A percentile compares a stretch with the other conserved stretches of the same genome.
phyloP scores from a whole-genome alignment of 75 land plant species.

The Pinus taeda region DNA sequence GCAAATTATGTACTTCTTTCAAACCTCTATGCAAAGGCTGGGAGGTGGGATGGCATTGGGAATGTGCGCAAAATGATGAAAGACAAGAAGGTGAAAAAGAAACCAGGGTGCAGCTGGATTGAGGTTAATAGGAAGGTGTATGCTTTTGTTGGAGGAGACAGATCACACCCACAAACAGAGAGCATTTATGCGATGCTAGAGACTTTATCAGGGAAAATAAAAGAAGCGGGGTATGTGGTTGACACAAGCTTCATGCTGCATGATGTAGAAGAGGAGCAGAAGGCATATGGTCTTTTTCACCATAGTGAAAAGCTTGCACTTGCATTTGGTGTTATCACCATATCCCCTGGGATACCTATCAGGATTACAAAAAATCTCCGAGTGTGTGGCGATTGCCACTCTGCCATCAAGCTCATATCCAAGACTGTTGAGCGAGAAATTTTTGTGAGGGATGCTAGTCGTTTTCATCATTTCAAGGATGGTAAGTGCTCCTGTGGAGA shows the following conservation, averaged over 20 bases:
- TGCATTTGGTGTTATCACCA: constrained; percentile 14
- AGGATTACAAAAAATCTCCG: constrained; percentile 16
- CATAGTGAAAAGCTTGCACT: constrained; percentile 18
- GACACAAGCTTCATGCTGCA: constrained; percentile 5
- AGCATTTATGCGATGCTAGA: constrained; percentile 9
- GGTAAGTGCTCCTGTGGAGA: constrained; percentile 23
- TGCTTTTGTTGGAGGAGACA: constrained; percentile 19
- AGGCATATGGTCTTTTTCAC: constrained; percentile 7
- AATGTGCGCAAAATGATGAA: constrained; percentile 17
- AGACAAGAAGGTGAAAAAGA: constrained; percentile 5
- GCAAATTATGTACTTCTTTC: constrained; percentile 20
- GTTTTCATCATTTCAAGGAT: constrained; percentile 24
- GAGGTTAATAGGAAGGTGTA: constrained; percentile 7
- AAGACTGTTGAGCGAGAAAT: constrained; percentile 15
- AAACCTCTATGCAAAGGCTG: constrained; percentile 27
- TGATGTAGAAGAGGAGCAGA: constrained; percentile 6
- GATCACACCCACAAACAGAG: constrained; percentile 13
- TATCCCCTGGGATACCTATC: constrained; percentile 9
- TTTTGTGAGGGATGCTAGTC: constrained; percentile 12
- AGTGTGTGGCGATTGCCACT: constrained; percentile 19
- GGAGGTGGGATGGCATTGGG: constrained; percentile 25
- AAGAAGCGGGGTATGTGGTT: constrained; percentile 13
- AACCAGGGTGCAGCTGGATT: constrained; percentile 17
- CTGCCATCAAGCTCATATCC: constrained; percentile 18
- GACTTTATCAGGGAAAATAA: constrained; percentile 11